Percentiles rank a stretch among this genome's conserved stretches.
phyloP scores from a whole-genome alignment of 2,329 filamentous ascomycete species.

The Scolecobasidium constrictum region DNA sequence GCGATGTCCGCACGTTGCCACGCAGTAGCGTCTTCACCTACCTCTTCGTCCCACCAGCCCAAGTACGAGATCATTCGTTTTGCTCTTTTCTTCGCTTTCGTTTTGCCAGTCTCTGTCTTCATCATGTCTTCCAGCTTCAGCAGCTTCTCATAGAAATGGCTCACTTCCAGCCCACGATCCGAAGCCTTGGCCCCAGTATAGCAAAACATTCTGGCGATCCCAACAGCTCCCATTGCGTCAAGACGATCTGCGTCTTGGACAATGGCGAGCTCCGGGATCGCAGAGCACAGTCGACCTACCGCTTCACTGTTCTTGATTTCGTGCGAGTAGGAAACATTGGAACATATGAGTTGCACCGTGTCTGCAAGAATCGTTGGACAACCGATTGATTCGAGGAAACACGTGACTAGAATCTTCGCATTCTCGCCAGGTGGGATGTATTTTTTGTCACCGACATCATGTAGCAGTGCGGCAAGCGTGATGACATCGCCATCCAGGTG shows the following conservation, averaged over 20 bases:
- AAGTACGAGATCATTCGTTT: conserved; percentile 38
- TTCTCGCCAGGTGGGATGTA: conserved; percentile 42
- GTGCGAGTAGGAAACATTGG: conserved; percentile 65
- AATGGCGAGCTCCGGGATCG: conserved; percentile 59
- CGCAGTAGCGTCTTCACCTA: no score
- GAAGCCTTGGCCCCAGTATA: conserved; percentile 56
- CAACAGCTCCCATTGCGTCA: conserved; percentile 83
- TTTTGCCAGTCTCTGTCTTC: conserved; percentile 44
- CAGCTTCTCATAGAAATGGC: conserved; percentile 70
- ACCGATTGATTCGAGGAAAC: conserved; percentile 46
- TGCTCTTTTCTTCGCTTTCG: conserved; percentile 38
- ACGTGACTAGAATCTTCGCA: conserved; percentile 45
- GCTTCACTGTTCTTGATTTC: conserved; percentile 44
- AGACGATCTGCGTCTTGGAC: conserved; percentile 89
- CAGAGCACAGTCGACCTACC: neutral
- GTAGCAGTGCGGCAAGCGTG: conserved; percentile 63
- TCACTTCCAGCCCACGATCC: conserved; percentile 37
- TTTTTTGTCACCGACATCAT: conserved; percentile 83
- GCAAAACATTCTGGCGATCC: conserved; percentile 67
- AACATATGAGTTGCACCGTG: conserved; percentile 61
- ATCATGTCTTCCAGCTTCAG: conserved; percentile 50
- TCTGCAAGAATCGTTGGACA: conserved; percentile 47
- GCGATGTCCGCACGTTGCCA: no score
- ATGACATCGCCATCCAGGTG: conserved; percentile 42
- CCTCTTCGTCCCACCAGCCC: conserved; percentile 45